phyloP scores from a whole-genome alignment of 1,284 basidiomycete species.

The Puccinia horiana region DNA sequence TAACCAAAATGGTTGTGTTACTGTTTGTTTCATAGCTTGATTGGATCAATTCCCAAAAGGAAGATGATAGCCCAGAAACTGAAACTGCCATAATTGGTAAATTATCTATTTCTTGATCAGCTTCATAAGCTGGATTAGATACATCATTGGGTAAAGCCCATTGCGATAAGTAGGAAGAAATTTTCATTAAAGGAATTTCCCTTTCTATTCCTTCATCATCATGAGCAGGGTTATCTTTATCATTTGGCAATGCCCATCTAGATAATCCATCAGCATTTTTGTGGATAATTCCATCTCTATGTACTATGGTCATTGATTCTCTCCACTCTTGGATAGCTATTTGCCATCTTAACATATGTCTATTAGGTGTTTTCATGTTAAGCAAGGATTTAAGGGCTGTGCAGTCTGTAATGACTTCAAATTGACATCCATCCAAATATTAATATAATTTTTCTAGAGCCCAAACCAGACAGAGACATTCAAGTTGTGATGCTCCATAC shows the following conservation, averaged over 20 bases:
- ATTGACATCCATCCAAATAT: constrained; percentile 5
- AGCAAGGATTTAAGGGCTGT: background rate
- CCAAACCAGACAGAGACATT: constrained; percentile 22
- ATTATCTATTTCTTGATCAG: background rate
- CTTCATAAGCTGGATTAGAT: background rate
- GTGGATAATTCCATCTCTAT: background rate
- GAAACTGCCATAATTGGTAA: background rate
- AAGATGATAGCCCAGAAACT: background rate
- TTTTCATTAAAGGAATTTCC: background rate
- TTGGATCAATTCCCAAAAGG: background rate
- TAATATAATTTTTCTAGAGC: too few relatives aligned
- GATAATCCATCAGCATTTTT: background rate
- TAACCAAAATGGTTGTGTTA: background rate
- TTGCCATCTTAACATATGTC: background rate
- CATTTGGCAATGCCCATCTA: background rate
- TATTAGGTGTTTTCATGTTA: background rate
- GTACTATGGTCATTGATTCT: background rate
- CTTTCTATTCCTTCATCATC: background rate
- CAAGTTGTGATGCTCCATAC: constrained; percentile 2
- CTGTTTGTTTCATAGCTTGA: background rate
- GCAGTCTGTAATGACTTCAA: constrained; percentile 13
- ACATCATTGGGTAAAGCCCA: background rate
- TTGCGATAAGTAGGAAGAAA: background rate
- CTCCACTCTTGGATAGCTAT: too few relatives aligned
- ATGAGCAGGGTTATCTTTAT: background rate